Percentiles rank a stretch among this genome's conserved stretches.
These are phyloP conservation scores for Strobilomyces dryophilus DNA, from an alignment of 768 basidiomycete species.

Conservation along the genomic window DNA sequence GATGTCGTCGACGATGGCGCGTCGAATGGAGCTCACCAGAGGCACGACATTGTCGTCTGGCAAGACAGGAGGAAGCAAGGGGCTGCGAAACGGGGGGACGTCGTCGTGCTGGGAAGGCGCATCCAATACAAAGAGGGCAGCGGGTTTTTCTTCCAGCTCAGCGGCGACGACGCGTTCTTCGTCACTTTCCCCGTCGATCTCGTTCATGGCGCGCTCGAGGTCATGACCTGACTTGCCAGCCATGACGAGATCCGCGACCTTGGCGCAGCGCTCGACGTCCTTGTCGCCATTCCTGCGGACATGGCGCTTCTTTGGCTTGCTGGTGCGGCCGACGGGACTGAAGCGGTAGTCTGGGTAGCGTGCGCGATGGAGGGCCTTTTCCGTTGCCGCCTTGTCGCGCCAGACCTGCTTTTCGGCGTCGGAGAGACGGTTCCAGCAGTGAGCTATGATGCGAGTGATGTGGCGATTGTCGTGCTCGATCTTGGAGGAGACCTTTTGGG, in stretches of 20 bases:
- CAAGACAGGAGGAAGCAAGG: constrained; percentile 23
- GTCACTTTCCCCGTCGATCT: too few relatives aligned
- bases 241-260: constrained; percentile 47
- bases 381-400: too few relatives aligned
- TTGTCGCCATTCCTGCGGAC: constrained; percentile 47
- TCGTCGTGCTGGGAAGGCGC: not conserved
- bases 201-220: too few relatives aligned
- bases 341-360: constrained; percentile 56
- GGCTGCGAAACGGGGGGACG: constrained; percentile 26
- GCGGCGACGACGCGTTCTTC: too few relatives aligned
- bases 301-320: constrained; percentile 45
- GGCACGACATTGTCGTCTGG: not conserved
- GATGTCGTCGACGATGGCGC: not conserved
- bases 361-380: constrained; percentile 45
- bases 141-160: too few relatives aligned
- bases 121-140: too few relatives aligned
- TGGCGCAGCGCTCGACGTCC: constrained; percentile 46
- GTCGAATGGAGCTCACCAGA: constrained; percentile 13
- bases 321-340: constrained; percentile 40
- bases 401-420: too few relatives aligned
- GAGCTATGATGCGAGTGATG: constrained; percentile 53
- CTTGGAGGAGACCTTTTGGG: too few relatives aligned
- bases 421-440: constrained; percentile 52
- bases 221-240: constrained; percentile 46
- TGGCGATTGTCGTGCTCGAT: too few relatives aligned